Evolutionary conservation across 139 green algal genomes (phyloP).

Genomic region (Microglena sp.): DNA sequence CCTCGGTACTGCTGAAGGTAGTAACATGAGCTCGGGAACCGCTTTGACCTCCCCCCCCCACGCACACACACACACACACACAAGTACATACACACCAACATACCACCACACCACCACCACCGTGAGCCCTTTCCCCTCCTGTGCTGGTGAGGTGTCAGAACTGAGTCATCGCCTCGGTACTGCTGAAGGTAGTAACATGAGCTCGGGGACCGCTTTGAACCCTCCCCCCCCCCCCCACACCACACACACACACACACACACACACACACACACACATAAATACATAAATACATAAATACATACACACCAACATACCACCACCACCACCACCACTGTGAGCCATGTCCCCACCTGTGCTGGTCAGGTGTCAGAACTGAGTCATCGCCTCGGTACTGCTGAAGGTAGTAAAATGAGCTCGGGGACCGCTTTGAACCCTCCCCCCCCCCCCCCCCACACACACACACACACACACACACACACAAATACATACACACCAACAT

Average conservation of each 20-base stretch:
- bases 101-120: neutral
- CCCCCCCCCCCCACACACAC: neutral
- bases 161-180: constrained; percentile 48
- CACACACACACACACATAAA: constrained; percentile 8
- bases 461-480: too few relatives aligned
- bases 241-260: too few relatives aligned
- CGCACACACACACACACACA: neutral
- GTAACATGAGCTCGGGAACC: constrained; percentile 1
- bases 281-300: too few relatives aligned
- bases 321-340: neutral
- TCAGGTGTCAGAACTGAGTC: constrained; percentile 53
- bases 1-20: constrained; percentile 47
- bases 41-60: neutral
- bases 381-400: constrained; percentile 48
- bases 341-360: neutral
- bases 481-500: neutral
- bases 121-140: too few relatives aligned
- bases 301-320: too few relatives aligned
- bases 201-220: neutral
- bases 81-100: neutral
- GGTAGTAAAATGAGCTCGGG: constrained; percentile 17
- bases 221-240: too few relatives aligned
- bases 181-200: constrained; percentile 36
- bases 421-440: neutral
- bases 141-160: constrained; percentile 39